Percentiles rank a stretch among this genome's conserved stretches.
phyloP scores from a whole-genome alignment of 768 basidiomycete genomes.

The Russula griseocarnosa region DNA sequence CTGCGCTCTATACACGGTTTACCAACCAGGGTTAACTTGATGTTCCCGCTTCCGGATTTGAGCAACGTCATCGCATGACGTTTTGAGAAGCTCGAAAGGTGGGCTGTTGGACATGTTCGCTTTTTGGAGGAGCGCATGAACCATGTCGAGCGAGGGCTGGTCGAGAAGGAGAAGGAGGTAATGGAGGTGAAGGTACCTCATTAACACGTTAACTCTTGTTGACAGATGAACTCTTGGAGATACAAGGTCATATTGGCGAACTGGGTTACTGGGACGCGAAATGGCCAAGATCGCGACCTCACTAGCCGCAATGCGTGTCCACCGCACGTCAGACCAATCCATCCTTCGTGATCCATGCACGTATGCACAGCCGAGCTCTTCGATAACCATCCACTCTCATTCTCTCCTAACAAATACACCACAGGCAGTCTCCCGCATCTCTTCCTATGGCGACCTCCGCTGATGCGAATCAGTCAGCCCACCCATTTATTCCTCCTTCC shows the following conservation, averaged over 20 bases:
- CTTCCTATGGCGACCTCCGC: conserved; percentile 33
- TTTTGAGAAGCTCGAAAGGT: too few species aligned
- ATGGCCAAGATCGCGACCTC: conserved; percentile 69
- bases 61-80: too few species aligned
- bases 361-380: conserved; percentile 30
- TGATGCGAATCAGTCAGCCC: conserved; percentile 55
- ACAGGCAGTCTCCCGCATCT: conserved; percentile 32
- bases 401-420: conserved; percentile 34
- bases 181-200: conserved; percentile 35
- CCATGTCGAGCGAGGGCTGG: too few species aligned
- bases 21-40: conserved; percentile 67
- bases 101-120: too few species aligned
- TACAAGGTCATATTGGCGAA: conserved; percentile 71
- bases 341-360: conserved; percentile 46
- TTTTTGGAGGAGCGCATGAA: too few species aligned
- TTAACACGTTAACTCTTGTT: conserved; percentile 30
- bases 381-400: conserved; percentile 33
- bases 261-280: conserved; percentile 71
- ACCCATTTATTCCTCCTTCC: conserved; percentile 48
- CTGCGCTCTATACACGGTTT: conserved; percentile 78
- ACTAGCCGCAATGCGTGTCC: conserved; percentile 47
- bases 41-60: too few species aligned
- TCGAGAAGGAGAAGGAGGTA: too few species aligned
- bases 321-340: conserved; percentile 47
- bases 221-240: conserved; percentile 64